Evolutionary conservation across 352 stramenopile genomes (phyloP), one percentile per base, ranked within the genome.

Genomic region (Stramenopiles sp.): DNA sequence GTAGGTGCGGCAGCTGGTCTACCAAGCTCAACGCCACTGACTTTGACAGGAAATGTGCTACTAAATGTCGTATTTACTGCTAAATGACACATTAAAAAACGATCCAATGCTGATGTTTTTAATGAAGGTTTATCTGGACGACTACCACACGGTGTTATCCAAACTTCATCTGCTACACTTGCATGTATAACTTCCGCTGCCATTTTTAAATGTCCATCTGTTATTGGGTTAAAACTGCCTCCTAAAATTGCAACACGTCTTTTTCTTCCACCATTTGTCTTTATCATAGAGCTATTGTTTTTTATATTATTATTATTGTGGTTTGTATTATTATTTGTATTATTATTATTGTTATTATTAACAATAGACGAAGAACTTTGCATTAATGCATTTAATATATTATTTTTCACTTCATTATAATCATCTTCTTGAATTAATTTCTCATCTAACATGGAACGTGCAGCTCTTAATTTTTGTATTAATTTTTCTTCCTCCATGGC

Each of bases 171-270:
- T 29, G 38, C 78, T 0, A 7, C 63, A 29, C 43, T 0, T 6
- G 20, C 65, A 4, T 32, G 30, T 29, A 29, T 43, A n/a, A 79
- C 69, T 30, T 80, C 78, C n/a, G 78, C 69, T 1, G 69, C 78
- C 53, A 80, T 30, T 32, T 63, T 32, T 1, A 80, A 78, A 32
- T 80, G 78, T n/a, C 63, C 78, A 73, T 29, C 53, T 6, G 78
- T 80, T 23, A 80, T 79, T 7, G 78, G 78, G 69, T 80, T 29
- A 78, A 80, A 80, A 78, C 65, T 80, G 27, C 78, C 78, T 20
- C 78, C 78, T 1, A 80, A 78, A 30, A 80, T 43, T 1, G 78
- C 63, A 78, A 76, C 65, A 7, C 65, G 65, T 76, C 13, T 31
- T 13, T 33, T 31, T 13, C 4, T 13, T 76, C 13, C 13, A 76